Conservation (phyloP, 2,329 filamentous ascomycete genomes). For the Gremmenia infestans region DNA sequence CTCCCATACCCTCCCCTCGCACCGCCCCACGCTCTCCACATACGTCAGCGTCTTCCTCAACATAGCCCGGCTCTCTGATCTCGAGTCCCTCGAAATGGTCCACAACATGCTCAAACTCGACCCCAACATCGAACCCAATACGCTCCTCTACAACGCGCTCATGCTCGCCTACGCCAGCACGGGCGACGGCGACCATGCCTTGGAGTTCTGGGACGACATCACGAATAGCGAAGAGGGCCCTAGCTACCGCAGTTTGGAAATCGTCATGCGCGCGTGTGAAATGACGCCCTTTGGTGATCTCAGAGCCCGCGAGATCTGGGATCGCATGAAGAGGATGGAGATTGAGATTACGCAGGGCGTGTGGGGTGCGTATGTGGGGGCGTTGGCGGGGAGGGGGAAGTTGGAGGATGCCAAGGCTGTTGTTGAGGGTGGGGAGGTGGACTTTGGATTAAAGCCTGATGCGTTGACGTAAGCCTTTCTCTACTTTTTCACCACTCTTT, state of each 20-base stretch:
- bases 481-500: background rate
- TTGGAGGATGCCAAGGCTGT: slow-evolving; percentile 63
- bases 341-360: slow-evolving; percentile 70
- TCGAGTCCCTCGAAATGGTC: slow-evolving; percentile 65
- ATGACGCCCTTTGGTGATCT: slow-evolving; percentile 51
- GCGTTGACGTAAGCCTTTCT: slow-evolving; percentile 59
- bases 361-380: slow-evolving; percentile 72
- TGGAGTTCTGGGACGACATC: slow-evolving; percentile 82
- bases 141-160: slow-evolving; percentile 72
- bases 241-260: slow-evolving; percentile 71
- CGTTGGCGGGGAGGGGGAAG: slow-evolving; percentile 67
- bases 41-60: slow-evolving; percentile 78
- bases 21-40: slow-evolving; percentile 65
- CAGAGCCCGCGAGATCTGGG: slow-evolving; percentile 65
- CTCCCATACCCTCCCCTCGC: slow-evolving; percentile 57
- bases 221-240: slow-evolving; percentile 81
- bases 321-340: slow-evolving; percentile 66
- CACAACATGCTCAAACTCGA: slow-evolving; percentile 97
- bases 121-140: slow-evolving; percentile 69
- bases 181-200: slow-evolving; percentile 58
- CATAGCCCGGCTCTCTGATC: slow-evolving; percentile 55
- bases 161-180: slow-evolving; percentile 80
- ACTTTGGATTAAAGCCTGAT: slow-evolving; percentile 64
- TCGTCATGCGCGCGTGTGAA: slow-evolving; percentile 78
- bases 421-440: slow-evolving; percentile 61